A percentile compares a stretch with the other conserved stretches of the same genome.
Evolutionary conservation across 192 early-diverging fungal species (phyloP).

Genomic region (Backusella australiensis): DNA sequence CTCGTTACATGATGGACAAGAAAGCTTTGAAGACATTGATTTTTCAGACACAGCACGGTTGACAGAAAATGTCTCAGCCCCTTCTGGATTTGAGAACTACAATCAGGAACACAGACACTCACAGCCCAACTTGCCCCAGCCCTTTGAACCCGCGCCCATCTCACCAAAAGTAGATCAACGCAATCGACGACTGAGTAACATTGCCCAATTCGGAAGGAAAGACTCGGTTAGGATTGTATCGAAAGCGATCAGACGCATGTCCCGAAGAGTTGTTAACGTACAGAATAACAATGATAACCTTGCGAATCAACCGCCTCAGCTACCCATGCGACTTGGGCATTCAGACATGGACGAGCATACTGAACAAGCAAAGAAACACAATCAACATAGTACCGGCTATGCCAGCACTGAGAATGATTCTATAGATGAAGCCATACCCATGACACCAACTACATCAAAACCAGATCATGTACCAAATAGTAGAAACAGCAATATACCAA

Average conservation of each 20-base stretch:
- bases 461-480: not conserved
- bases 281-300: not conserved
- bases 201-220: not conserved
- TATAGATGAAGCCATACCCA: not conserved
- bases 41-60: constrained; percentile 29
- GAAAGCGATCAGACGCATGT: constrained; percentile 7
- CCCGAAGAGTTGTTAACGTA: constrained; percentile 13
- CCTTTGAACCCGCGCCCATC: constrained; percentile 11
- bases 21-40: constrained; percentile 13
- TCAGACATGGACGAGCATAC: not conserved
- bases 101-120: constrained; percentile 6
- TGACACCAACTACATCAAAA: not conserved
- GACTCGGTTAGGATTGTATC: not conserved
- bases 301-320: not conserved
- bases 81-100: not conserved
- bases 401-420: not conserved
- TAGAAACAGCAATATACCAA: constrained; percentile 1
- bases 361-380: not conserved
- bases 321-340: not conserved
- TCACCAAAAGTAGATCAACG: not conserved
- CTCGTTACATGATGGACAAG: not conserved
- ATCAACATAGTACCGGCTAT: not conserved
- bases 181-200: not conserved
- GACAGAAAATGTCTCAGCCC: constrained; percentile 16
- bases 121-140: not conserved